These are phyloP conservation scores for Saccharomycopsis sp. DNA, from an alignment of 805 yeast species.

Conservation along the genomic window DNA sequence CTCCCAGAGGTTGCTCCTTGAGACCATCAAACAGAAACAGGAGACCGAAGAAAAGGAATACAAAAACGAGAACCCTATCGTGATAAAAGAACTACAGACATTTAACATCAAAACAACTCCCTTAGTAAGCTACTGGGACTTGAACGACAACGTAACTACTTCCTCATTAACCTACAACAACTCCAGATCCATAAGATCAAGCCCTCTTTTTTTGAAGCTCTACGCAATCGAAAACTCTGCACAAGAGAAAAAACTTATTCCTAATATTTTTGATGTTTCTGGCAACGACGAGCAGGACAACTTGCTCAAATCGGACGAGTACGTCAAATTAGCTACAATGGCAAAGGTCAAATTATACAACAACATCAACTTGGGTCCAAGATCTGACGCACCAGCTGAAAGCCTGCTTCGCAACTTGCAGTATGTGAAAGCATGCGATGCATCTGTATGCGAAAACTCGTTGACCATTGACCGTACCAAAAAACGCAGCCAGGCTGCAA, in stretches of 20 bases:
- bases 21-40: neutral
- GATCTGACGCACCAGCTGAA: conserved; percentile 13
- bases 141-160: neutral
- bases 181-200: conserved; percentile 15
- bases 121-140: conserved; percentile 17
- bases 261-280: conserved; percentile 18
- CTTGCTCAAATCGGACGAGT: conserved; percentile 3
- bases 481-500: neutral
- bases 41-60: neutral
- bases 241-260: conserved; percentile 14
- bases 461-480: neutral
- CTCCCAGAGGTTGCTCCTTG: neutral
- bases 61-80: neutral
- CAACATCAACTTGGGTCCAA: conserved; percentile 17
- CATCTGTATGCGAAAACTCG: neutral
- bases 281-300: conserved; percentile 6
- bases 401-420: conserved; percentile 8
- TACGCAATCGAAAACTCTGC: conserved; percentile 20
- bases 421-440: conserved; percentile 7
- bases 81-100: conserved; percentile 7
- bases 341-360: conserved; percentile 20
- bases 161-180: neutral
- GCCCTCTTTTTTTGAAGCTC: conserved; percentile 16
- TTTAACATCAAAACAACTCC: conserved; percentile 17
- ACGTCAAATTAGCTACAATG: conserved; percentile 10